Evolutionary conservation across 495 filamentous ascomycete genomes (phyloP), one percentile per base, ranked within the genome.

Genomic region (Achaetomiella virescens): DNA sequence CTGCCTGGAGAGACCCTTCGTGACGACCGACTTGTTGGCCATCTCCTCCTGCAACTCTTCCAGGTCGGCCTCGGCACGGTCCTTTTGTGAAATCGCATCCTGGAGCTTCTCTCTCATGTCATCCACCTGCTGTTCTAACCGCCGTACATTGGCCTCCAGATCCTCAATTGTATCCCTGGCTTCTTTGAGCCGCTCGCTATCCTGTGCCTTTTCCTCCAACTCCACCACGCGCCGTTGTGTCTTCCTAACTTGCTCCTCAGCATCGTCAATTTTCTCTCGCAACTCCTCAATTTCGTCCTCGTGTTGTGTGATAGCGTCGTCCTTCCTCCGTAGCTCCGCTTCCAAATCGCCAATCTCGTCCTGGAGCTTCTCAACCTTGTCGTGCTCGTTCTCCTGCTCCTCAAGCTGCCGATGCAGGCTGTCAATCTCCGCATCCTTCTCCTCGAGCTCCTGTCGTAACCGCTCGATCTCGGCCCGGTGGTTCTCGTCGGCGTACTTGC

Each of bases 31-130:
- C 64, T 89, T 91, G 66, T 90, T 84, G 8, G 84, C 77, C 76
- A 90, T 82, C 60, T 92, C 87, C 43, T 88, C 84, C 47, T 85
- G 85, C 18, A 93, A 68, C 66, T 90, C 76, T 51, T 84, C 79
- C 4, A 86, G 66, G 50, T 84, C 77, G 21, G 72, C 73, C 62
- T 82, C 74, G 17, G 77, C 77, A n/a, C 74, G 72, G 27, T 73
- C 72, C 54, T 86, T 88, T 46, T 84, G 79, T 20, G 78, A 67
- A n/a, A 81, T 52, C n/a, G 86, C 85, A 29, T 80, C 73, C 47
- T 87, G 75, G 11, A 84, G 70, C 48, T 85, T 79, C 2, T 82
- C 76, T 49, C 81, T 82, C 58, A 79, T 77, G 18, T 83, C 78
- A 35, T 81, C 76, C 2, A 82, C 59, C 63, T 78, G 73, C n/a